phyloP scores from a whole-genome alignment of 1,284 basidiomycete species.

The Leucoagaricus sp. region DNA sequence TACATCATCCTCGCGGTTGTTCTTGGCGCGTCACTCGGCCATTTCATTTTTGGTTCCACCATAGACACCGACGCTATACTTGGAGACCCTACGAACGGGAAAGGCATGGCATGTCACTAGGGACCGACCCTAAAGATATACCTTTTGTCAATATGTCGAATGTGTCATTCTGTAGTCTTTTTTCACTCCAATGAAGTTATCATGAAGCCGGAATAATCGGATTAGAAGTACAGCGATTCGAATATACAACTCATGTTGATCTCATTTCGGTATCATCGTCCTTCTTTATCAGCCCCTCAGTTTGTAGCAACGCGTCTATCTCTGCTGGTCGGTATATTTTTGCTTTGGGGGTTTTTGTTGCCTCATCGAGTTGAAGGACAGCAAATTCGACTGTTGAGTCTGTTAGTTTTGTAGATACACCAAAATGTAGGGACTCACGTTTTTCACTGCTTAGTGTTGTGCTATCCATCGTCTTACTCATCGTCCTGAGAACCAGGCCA shows the following conservation, averaged over 20 bases:
- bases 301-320: conserved; percentile 84
- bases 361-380: conserved; percentile 83
- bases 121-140: not conserved
- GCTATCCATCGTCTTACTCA: conserved; percentile 99
- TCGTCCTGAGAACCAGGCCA: conserved; percentile 86
- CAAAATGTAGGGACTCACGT: conserved; percentile 52
- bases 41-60: conserved; percentile 65
- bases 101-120: conserved; percentile 62
- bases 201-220: not conserved
- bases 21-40: conserved; percentile 69
- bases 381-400: conserved; percentile 86
- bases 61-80: conserved; percentile 61
- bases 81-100: conserved; percentile 42
- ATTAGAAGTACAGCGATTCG: conserved; percentile 26
- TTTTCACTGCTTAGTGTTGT: conserved; percentile 96
- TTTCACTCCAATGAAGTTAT: conserved; percentile 18
- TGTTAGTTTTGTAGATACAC: not conserved
- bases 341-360: conserved; percentile 79
- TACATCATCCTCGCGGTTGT: conserved; percentile 78
- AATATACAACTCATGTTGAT: conserved; percentile 33
- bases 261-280: conserved; percentile 79
- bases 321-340: conserved; percentile 94
- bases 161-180: not conserved
- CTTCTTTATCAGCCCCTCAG: conserved; percentile 87
- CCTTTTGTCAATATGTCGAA: not conserved